phyloP scores from a whole-genome alignment of 2,329 filamentous ascomycete species.

The Hypoxylon sp. region DNA sequence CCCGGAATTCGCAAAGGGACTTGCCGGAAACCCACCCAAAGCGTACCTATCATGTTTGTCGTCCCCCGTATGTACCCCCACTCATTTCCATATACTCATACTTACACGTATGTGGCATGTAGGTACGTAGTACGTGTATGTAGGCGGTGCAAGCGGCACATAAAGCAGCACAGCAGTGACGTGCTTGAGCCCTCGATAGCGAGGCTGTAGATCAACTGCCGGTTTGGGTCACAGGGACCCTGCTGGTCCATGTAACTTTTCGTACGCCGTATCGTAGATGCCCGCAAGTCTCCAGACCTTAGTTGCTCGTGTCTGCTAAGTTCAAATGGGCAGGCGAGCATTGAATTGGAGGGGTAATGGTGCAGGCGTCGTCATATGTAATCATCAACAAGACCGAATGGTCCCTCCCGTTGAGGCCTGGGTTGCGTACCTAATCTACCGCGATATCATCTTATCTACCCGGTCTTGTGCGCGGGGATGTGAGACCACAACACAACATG shows the following conservation, averaged over 20 bases:
- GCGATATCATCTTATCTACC: conserved; percentile 12
- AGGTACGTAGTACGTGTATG: too few relatives aligned
- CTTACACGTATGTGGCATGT: too few relatives aligned
- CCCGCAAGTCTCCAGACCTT: conserved; percentile 13
- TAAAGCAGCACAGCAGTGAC: conserved; percentile 24
- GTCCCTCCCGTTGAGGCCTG: not conserved
- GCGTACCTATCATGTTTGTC: conserved; percentile 2
- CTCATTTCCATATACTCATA: conserved; percentile 15
- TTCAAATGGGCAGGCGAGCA: conserved; percentile 24
- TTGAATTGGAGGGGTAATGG: conserved; percentile 30
- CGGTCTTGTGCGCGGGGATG: not conserved
- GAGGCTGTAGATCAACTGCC: conserved; percentile 30
- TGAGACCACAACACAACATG: conserved; percentile 11
- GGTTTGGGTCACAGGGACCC: conserved; percentile 13
- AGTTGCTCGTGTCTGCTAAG: conserved; percentile 15
- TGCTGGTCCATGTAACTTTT: conserved; percentile 28
- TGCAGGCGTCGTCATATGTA: conserved; percentile 18
- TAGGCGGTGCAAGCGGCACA: not conserved
- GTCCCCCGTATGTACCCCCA: conserved; percentile 21
- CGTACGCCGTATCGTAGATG: not conserved
- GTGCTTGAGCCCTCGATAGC: conserved; percentile 18
- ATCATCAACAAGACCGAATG: conserved; percentile 14
- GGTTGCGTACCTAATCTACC: conserved; percentile 14
- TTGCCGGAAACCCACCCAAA: conserved; percentile 19
- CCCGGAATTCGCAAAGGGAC: conserved; percentile 7